Percentiles rank a stretch among this genome's conserved stretches.
Conservation (phyloP, 495 filamentous ascomycete species). For the Bacidia gigantensis region DNA sequence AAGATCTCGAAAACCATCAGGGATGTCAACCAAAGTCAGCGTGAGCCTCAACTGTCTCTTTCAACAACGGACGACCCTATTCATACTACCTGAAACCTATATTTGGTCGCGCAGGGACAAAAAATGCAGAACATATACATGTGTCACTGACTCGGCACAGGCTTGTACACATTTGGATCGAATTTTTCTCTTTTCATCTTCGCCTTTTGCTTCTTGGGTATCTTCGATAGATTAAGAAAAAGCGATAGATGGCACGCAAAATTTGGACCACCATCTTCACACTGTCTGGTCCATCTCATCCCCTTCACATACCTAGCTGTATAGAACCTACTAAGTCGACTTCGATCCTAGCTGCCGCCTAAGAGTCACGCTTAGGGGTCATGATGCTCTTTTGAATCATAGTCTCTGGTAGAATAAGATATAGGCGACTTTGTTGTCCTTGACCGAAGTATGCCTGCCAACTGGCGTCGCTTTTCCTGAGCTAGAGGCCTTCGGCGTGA, state of each 20-base stretch:
- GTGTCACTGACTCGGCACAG: background rate
- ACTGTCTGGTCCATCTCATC: too few species aligned
- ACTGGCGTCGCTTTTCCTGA: slow-evolving; percentile 47
- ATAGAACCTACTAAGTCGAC: too few species aligned
- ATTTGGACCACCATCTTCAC: too few species aligned
- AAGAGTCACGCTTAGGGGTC: too few species aligned
- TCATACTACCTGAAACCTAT: background rate
- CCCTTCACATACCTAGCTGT: too few species aligned
- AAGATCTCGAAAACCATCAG: too few species aligned
- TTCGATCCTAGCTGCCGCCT: too few species aligned
- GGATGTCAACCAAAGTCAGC: background rate
- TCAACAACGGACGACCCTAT: background rate
- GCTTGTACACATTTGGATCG: background rate
- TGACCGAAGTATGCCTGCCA: slow-evolving; percentile 49
- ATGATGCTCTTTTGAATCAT: too few species aligned
- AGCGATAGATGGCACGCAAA: background rate
- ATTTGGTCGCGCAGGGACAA: too few species aligned
- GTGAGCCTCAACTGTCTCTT: background rate
- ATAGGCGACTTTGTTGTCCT: slow-evolving; percentile 94
- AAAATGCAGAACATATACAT: background rate
- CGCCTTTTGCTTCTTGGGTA: background rate
- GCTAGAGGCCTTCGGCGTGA: slow-evolving; percentile 31
- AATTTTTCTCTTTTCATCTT: background rate
- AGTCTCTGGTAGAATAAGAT: slow-evolving; percentile 87
- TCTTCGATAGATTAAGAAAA: background rate